A percentile compares a stretch with the other conserved stretches of the same genome.
Evolutionary conservation across 2,329 filamentous ascomycete genomes (phyloP).

Genomic region (Venturia effusa): DNA sequence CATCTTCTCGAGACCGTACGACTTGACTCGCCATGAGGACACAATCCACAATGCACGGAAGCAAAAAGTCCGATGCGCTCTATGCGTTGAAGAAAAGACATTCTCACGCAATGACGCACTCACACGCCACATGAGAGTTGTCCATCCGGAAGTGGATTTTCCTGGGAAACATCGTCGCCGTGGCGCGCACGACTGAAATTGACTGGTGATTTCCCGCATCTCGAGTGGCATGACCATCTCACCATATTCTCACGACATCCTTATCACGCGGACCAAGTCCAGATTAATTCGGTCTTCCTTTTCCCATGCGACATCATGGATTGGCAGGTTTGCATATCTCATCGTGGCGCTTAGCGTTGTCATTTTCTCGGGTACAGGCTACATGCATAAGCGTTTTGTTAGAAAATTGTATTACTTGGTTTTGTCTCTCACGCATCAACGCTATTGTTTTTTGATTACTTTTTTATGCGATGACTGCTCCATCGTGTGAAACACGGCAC

Average conservation of each 20-base stretch:
- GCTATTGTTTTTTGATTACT: background rate
- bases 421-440: background rate
- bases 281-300: background rate
- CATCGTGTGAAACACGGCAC: background rate
- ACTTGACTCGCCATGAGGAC: slow-evolving; percentile 90
- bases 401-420: background rate
- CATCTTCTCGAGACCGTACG: slow-evolving; percentile 88
- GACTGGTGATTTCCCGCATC: background rate
- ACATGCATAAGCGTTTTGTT: background rate
- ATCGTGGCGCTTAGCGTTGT: background rate
- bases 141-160: slow-evolving; percentile 79
- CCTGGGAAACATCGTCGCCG: slow-evolving; percentile 51
- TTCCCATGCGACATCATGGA: background rate
- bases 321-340: background rate
- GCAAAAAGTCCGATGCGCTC: slow-evolving; percentile 83
- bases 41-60: slow-evolving; percentile 94
- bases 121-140: slow-evolving; percentile 87
- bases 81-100: slow-evolving; percentile 93
- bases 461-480: background rate
- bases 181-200: slow-evolving; percentile 19
- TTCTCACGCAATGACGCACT: slow-evolving; percentile 93
- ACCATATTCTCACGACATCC: background rate
- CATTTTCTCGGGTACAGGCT: too few species aligned
- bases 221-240: background rate
- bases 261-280: background rate